Evolutionary conservation across 2,329 filamentous ascomycete species (phyloP).

Genomic region (Fusarium cyanostomum): DNA sequence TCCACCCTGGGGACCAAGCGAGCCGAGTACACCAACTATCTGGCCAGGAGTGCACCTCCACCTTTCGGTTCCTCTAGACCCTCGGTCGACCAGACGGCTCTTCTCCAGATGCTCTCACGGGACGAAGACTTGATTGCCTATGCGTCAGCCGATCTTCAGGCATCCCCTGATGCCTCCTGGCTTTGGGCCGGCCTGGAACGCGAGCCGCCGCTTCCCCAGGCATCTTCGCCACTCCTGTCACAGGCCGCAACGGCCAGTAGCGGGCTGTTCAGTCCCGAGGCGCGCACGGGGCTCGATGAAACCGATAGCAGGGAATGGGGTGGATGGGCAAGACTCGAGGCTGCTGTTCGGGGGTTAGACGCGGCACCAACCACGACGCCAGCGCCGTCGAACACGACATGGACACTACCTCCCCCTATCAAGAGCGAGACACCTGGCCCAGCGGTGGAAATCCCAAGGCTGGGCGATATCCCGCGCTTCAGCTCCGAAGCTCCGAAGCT

Average conservation of each 20-base stretch:
- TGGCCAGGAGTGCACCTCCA: slow-evolving; percentile 48
- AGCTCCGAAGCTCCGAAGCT: slow-evolving; percentile 40
- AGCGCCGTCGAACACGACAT: slow-evolving; percentile 47
- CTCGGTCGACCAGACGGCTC: slow-evolving; percentile 45
- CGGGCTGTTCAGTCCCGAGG: slow-evolving; percentile 57
- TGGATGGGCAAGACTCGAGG: slow-evolving; percentile 81
- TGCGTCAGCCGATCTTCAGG: slow-evolving; percentile 86
- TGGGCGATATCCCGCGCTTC: slow-evolving; percentile 46
- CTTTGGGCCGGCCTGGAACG: slow-evolving; percentile 76
- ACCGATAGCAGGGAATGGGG: slow-evolving; percentile 75
- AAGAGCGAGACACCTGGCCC: slow-evolving; percentile 48
- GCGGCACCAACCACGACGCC: slow-evolving; percentile 39
- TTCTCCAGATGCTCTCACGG: slow-evolving; percentile 51
- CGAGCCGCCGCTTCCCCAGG: slow-evolving; percentile 48
- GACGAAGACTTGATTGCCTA: slow-evolving; percentile 93
- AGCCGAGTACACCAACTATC: slow-evolving; percentile 54
- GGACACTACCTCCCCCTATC: slow-evolving; percentile 49
- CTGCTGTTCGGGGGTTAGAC: slow-evolving; percentile 47
- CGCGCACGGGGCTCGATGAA: slow-evolving; percentile 61
- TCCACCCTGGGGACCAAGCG: slow-evolving; percentile 68
- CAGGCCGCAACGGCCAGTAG: slow-evolving; percentile 45
- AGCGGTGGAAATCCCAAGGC: slow-evolving; percentile 42
- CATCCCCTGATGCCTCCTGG: slow-evolving; percentile 80
- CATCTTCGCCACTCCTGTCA: slow-evolving; percentile 26
- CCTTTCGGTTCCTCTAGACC: slow-evolving; percentile 44